Conservation (phyloP, 768 basidiomycete species). For the Russula brevipes region DNA sequence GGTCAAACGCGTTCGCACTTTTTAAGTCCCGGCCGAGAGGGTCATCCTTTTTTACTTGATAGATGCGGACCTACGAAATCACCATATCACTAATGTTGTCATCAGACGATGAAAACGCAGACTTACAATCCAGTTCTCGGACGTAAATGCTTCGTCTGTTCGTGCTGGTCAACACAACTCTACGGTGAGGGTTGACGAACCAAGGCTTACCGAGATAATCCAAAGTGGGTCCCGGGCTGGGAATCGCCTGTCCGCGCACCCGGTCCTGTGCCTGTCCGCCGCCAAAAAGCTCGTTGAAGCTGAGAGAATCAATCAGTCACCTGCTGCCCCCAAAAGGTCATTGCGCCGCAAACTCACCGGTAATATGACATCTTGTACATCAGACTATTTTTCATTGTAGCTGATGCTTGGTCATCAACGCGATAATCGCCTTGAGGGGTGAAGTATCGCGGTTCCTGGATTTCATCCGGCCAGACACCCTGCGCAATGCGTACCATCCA, state of each 20-base stretch:
- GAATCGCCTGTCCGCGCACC: constrained; percentile 83
- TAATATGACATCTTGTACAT: constrained; percentile 99
- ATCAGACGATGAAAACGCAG: neutral
- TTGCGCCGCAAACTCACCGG: constrained; percentile 44
- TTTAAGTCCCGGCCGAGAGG: constrained; percentile 84
- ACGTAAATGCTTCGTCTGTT: constrained; percentile 94
- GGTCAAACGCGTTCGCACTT: constrained; percentile 75
- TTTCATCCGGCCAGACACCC: constrained; percentile 97
- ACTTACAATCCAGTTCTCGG: constrained; percentile 98
- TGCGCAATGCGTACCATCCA: constrained; percentile 98
- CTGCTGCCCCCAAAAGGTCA: neutral
- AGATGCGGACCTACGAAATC: constrained; percentile 73
- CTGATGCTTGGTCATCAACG: constrained; percentile 78
- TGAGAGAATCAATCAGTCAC: constrained; percentile 30
- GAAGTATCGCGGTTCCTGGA: constrained; percentile 93
- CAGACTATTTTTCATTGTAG: constrained; percentile 88
- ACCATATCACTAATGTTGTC: neutral
- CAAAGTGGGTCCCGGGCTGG: constrained; percentile 68
- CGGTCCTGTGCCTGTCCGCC: constrained; percentile 70
- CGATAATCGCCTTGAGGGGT: constrained; percentile 89
- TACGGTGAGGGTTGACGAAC: neutral
- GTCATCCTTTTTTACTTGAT: constrained; percentile 92
- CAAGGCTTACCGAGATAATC: constrained; percentile 74
- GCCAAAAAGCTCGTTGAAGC: constrained; percentile 86
- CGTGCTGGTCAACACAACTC: constrained; percentile 3